Conservation (phyloP, 2,329 filamentous ascomycete genomes). For the Fusarium redolens region DNA sequence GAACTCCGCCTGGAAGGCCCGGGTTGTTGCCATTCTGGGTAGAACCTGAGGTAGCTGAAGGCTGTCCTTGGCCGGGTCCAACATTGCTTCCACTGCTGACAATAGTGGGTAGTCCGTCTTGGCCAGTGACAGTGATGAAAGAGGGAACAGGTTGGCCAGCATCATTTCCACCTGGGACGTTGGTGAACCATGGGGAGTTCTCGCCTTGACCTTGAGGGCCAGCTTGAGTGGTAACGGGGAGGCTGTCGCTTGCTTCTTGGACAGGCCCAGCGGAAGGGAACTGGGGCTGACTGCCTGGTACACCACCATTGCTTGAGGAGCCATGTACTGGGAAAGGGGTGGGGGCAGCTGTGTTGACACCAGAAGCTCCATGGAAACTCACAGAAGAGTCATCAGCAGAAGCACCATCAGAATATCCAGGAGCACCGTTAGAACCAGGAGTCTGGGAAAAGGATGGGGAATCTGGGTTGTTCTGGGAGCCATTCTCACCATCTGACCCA, state of each 20-base stretch:
- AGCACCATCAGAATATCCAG: conserved; percentile 33
- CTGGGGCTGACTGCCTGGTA: conserved; percentile 17
- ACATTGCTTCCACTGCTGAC: conserved; percentile 25
- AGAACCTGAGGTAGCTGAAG: conserved; percentile 16
- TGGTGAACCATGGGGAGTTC: conserved; percentile 26
- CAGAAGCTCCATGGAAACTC: conserved; percentile 18
- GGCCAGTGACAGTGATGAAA: conserved; percentile 38
- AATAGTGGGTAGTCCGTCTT: conserved; percentile 45
- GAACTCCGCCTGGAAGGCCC: conserved; percentile 23
- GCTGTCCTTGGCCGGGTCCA: conserved; percentile 20
- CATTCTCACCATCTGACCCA: conserved; percentile 11
- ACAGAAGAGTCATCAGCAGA: conserved; percentile 36
- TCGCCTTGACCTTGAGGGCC: conserved; percentile 28
- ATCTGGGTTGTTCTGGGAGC: conserved; percentile 7
- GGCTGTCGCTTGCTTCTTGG: conserved; percentile 33
- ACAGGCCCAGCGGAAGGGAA: conserved; percentile 22
- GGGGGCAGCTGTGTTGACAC: conserved; percentile 20
- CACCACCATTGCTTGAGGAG: conserved; percentile 17
- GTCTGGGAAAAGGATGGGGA: conserved; percentile 18
- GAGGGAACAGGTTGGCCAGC: conserved; percentile 22
- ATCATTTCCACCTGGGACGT: conserved; percentile 12
- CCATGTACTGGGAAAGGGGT: conserved; percentile 27
- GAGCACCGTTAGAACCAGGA: conserved; percentile 35
- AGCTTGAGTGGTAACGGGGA: conserved; percentile 33
- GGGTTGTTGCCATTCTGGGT: conserved; percentile 22